Conservation (phyloP, 2,329 filamentous ascomycete species). For the Harringtonia lauricola region DNA sequence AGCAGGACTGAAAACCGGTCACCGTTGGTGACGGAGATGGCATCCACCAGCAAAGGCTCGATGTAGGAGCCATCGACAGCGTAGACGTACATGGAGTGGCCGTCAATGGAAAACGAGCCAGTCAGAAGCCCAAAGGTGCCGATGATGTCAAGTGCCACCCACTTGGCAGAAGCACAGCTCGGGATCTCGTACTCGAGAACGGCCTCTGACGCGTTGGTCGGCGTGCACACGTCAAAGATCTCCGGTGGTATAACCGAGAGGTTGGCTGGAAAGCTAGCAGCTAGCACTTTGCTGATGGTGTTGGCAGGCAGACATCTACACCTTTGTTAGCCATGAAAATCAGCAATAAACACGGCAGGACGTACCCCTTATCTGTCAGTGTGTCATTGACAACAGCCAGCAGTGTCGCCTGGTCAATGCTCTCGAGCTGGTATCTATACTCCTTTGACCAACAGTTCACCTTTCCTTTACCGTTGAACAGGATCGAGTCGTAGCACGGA, state of each 20-base stretch:
- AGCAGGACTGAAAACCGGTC: constrained; percentile 42
- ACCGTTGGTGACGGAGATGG: constrained; percentile 36
- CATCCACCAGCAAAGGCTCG: constrained; percentile 36
- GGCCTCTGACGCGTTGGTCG: constrained; percentile 31
- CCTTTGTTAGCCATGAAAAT: background rate
- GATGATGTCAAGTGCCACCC: constrained; percentile 45
- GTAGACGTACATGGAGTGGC: constrained; percentile 41
- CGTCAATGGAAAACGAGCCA: constrained; percentile 36
- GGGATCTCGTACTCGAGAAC: constrained; percentile 26
- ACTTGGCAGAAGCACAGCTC: constrained; percentile 15
- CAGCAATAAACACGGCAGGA: background rate
- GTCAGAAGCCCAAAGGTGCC: constrained; percentile 36
- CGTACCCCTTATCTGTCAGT: constrained; percentile 31
- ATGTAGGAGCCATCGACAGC: constrained; percentile 44
- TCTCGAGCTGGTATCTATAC: constrained; percentile 28
- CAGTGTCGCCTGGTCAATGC: constrained; percentile 18
- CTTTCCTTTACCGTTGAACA: constrained; percentile 51
- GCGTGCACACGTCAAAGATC: constrained; percentile 34
- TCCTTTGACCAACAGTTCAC: constrained; percentile 37
- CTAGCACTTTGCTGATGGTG: constrained; percentile 24
- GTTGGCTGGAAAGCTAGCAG: constrained; percentile 16
- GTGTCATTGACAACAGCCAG: constrained; percentile 18
- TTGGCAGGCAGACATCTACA: constrained; percentile 26
- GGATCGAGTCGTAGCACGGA: constrained; percentile 47
- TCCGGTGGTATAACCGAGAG: constrained; percentile 27